These are phyloP conservation scores for Prillingera fragicola DNA, from an alignment of 1,284 basidiomycete species.

Conservation along the genomic window DNA sequence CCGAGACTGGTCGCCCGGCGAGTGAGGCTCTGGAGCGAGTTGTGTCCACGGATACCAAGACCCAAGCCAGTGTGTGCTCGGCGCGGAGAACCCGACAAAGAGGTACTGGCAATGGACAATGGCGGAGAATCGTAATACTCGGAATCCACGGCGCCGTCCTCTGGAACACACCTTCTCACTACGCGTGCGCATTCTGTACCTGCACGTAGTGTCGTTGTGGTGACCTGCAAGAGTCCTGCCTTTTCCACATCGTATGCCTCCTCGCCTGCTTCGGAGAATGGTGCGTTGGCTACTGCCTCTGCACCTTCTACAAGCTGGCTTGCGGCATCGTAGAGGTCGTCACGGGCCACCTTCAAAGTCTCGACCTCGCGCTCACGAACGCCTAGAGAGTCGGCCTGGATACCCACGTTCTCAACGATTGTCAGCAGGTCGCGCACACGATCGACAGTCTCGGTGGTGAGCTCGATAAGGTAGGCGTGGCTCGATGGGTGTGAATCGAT, in stretches of 20 bases:
- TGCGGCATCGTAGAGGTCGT: conserved; percentile 76
- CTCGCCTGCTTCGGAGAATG: conserved; percentile 43
- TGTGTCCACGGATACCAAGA: conserved; percentile 23
- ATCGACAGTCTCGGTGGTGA: conserved; percentile 88
- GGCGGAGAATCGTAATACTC: too few relatives aligned
- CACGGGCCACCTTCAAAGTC: conserved; percentile 65
- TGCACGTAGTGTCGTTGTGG: conserved; percentile 78
- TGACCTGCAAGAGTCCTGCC: conserved; percentile 65
- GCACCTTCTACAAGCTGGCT: conserved; percentile 83
- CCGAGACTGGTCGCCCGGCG: conserved; percentile 50
- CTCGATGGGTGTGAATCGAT: conserved; percentile 81
- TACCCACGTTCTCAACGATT: conserved; percentile 83
- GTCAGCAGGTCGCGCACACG: conserved; percentile 83
- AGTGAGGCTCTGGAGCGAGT: conserved; percentile 51
- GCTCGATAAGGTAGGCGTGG: conserved; percentile 87
- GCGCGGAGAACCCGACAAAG: background rate
- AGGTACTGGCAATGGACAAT: too few relatives aligned
- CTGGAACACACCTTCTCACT: conserved; percentile 65
- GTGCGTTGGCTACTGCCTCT: conserved; percentile 56
- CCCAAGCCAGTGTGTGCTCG: conserved; percentile 13
- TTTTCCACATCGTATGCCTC: conserved; percentile 75
- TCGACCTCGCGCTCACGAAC: conserved; percentile 54
- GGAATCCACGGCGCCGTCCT: conserved; percentile 29
- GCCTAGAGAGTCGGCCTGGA: conserved; percentile 54
- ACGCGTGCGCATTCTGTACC: conserved; percentile 82